A percentile compares a stretch with the other conserved stretches of the same genome.
phyloP scores from a whole-genome alignment of 495 filamentous ascomycete genomes.

The Daldinia concentrica region DNA sequence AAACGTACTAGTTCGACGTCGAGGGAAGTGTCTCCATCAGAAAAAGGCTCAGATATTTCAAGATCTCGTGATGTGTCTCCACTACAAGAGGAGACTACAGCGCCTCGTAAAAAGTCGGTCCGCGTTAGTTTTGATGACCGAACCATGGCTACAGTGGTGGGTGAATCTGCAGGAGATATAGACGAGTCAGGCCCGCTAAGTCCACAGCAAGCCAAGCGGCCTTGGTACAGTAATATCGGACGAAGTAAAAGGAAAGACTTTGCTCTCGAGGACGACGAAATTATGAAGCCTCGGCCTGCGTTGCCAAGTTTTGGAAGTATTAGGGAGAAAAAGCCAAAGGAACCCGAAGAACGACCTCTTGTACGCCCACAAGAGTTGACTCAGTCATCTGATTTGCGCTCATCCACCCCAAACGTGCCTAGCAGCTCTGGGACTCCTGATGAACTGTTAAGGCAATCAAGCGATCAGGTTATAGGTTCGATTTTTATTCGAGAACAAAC shows the following conservation, averaged over 20 bases:
- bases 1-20: constrained; percentile 69
- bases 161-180: constrained; percentile 63
- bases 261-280: constrained; percentile 67
- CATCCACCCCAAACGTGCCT: constrained; percentile 30
- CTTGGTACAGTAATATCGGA: constrained; percentile 65
- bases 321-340: constrained; percentile 59
- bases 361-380: constrained; percentile 57
- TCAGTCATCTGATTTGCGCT: constrained; percentile 38
- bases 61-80: constrained; percentile 36
- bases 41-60: constrained; percentile 54
- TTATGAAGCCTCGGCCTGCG: constrained; percentile 78
- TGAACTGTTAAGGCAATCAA: constrained; percentile 59
- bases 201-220: constrained; percentile 59
- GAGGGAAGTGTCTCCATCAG: constrained; percentile 57
- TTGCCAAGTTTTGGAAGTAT: constrained; percentile 89
- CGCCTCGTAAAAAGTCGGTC: constrained; percentile 70
- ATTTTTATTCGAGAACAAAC: constrained; percentile 64
- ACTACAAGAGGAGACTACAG: constrained; percentile 62
- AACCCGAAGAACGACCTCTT: constrained; percentile 59
- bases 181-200: constrained; percentile 61
- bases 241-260: constrained; percentile 58
- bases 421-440: constrained; percentile 38
- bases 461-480: constrained; percentile 70
- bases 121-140: constrained; percentile 91
- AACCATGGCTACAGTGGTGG: constrained; percentile 60